These are phyloP conservation scores for Suillus weaverae DNA, from an alignment of 768 basidiomycete species.

Conservation along the genomic window DNA sequence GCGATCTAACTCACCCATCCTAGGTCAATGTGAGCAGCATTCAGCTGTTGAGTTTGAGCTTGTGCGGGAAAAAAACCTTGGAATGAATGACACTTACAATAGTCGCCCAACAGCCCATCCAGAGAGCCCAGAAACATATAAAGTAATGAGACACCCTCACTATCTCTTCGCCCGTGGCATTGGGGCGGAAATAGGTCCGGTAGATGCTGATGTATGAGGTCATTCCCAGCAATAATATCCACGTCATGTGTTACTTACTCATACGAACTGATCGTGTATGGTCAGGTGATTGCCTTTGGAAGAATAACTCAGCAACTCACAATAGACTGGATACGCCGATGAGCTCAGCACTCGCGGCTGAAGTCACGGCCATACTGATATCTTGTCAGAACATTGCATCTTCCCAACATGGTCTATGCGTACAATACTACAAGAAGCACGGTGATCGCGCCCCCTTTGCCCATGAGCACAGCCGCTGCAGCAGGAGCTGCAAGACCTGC, in stretches of 20 bases:
- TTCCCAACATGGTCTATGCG: constrained; percentile 4
- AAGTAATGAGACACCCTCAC: constrained; percentile 40
- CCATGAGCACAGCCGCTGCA: constrained; percentile 47
- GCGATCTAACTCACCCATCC: constrained; percentile 39
- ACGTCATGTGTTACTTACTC: constrained; percentile 35
- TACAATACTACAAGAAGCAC: constrained; percentile 45
- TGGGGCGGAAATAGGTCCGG: constrained; percentile 39
- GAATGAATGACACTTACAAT: constrained; percentile 28
- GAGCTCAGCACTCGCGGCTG: constrained; percentile 45
- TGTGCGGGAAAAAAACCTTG: background rate
- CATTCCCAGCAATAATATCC: background rate
- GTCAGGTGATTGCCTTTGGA: constrained; percentile 5
- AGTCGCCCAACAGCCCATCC: constrained; percentile 45
- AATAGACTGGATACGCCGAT: constrained; percentile 46
- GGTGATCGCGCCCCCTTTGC: constrained; percentile 44
- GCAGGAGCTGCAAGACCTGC: constrained; percentile 48
- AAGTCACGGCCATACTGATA: constrained; percentile 46
- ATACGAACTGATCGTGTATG: constrained; percentile 37
- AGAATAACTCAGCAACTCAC: constrained; percentile 28
- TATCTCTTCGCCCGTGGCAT: constrained; percentile 39
- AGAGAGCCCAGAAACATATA: constrained; percentile 43
- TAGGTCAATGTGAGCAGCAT: constrained; percentile 45
- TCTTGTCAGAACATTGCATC: background rate
- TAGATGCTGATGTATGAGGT: constrained; percentile 29
- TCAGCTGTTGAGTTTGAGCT: constrained; percentile 31